These are phyloP conservation scores for Syncephalastrum sp. DNA, from an alignment of 371 early-diverging fungal genomes.

Conservation along the genomic window DNA sequence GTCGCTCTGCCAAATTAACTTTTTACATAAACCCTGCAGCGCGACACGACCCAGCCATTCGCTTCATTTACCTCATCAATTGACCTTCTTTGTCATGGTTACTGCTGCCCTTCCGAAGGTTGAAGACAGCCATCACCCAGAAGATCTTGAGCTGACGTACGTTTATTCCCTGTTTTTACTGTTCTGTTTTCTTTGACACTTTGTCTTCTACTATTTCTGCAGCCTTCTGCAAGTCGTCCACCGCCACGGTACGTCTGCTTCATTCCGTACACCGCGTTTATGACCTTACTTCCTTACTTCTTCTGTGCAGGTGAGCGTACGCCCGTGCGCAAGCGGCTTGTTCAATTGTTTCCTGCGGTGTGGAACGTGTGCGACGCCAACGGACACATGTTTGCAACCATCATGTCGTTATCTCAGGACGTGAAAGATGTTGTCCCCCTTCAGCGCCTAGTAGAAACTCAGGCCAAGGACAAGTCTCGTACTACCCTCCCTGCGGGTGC, in stretches of 20 bases:
- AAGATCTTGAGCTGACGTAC: conserved; percentile 8
- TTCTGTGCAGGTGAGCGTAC: conserved; percentile 48
- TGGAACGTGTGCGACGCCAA: conserved; percentile 59
- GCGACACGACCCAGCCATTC: too few species aligned
- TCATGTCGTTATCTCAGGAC: conserved; percentile 25
- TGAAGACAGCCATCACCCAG: conserved; percentile 4
- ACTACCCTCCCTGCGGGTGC: conserved; percentile 25
- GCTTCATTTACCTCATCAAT: too few species aligned
- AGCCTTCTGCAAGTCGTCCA: conserved; percentile 54
- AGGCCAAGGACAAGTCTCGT: conserved; percentile 13
- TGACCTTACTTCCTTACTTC: not conserved
- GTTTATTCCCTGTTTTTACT: not conserved
- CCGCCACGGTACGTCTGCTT: conserved; percentile 49
- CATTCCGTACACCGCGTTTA: not conserved
- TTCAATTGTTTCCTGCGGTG: conserved; percentile 38
- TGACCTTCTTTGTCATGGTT: too few species aligned
- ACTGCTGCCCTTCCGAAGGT: too few species aligned
- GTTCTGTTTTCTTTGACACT: not conserved
- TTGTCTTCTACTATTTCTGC: not conserved
- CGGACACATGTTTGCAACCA: conserved; percentile 45
- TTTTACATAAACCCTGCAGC: too few species aligned
- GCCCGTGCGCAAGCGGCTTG: conserved; percentile 46
- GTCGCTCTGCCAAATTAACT: too few species aligned
- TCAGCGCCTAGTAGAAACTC: conserved; percentile 33
- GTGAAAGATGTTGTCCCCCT: conserved; percentile 16